A percentile compares a stretch with the other conserved stretches of the same genome.
phyloP scores from a whole-genome alignment of 2,329 filamentous ascomycete species.

The Apiospora hydei region DNA sequence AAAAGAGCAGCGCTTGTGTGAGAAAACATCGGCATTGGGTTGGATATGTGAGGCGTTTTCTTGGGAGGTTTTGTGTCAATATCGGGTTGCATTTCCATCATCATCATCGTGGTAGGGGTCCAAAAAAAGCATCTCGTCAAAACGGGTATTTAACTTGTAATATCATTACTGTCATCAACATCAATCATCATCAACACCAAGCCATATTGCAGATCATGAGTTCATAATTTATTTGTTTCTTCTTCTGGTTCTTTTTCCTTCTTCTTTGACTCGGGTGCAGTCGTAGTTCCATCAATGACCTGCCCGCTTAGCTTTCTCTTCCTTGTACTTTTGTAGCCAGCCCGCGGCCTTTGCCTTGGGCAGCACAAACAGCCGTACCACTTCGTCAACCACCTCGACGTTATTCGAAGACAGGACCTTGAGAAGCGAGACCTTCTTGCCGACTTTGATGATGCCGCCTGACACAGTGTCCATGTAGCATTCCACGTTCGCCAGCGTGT shows the following conservation, averaged over 20 bases:
- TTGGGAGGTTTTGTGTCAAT: background rate
- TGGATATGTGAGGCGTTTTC: background rate
- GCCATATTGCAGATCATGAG: background rate
- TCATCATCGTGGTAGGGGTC: background rate
- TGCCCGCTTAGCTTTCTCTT: conserved; percentile 65
- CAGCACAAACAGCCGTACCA: conserved; percentile 84
- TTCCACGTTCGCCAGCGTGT: conserved; percentile 72
- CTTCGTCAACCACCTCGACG: conserved; percentile 85
- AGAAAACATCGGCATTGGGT: background rate
- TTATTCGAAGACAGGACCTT: conserved; percentile 79
- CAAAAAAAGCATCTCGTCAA: background rate
- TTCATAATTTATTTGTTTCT: conserved; percentile 15
- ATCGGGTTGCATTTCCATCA: conserved; percentile 3
- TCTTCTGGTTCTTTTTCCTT: conserved; percentile 25
- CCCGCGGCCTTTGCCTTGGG: conserved; percentile 71
- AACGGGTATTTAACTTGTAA: conserved; percentile 5
- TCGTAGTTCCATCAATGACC: conserved; percentile 32
- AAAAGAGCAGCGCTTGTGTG: background rate
- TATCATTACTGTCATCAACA: conserved; percentile 6
- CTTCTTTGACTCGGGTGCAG: conserved; percentile 21
- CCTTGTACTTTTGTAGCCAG: conserved; percentile 90
- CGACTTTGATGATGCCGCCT: conserved; percentile 87
- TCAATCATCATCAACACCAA: background rate
- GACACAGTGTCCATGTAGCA: conserved; percentile 86
- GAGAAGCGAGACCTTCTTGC: conserved; percentile 80